Evolutionary conservation across 2,329 filamentous ascomycete species (phyloP), one percentile per base, ranked within the genome.

Genomic region (Diplodia sapinea): DNA sequence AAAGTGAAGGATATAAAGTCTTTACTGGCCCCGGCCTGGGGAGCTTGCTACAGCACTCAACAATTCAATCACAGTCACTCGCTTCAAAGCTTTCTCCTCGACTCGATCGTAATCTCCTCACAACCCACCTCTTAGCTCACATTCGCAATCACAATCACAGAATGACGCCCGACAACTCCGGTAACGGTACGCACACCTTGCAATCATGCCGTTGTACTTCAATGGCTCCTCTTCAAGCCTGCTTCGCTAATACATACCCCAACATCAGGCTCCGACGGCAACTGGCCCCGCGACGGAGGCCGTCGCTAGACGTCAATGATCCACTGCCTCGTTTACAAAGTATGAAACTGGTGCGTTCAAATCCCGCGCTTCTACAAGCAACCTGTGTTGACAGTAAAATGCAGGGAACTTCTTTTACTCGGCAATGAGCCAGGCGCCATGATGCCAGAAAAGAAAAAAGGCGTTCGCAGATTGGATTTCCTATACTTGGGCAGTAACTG

Each of bases 221-320:
- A 33, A 2, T 9, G 31, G 31, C 8, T 5, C 31, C 31, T 33
- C 31, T 33, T 33, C 31, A 12, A 23, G 11, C n/a, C n/a, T 15
- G 15, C 20, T 17, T 38, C n/a, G 13, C 38, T 59, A 31, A 59
- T 17, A 9, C 38, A n/a, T 26, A 13, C n/a, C 6, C 2, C 13
- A 11, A 11, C 2, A 29, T 15, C 8, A 59, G 36, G 38, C 38
- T 29, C 38, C 7, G 56, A 47, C 20, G 56, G 38, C 38, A 47
- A 59, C 38, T 59, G 56, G 56, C 56, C 56, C 9, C 56, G 56
- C 1, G 56, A 59, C 31, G 56, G 56, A 29, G 56, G 56, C 8
- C 56, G 56, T 15, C 38, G 56, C 40, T 59, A 47, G 26, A 59
- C 8, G n/a, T 3, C 13, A n/a, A 3, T 8, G 20, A 47, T 40